Evolutionary conservation across 2,329 filamentous ascomycete genomes (phyloP).

Genomic region (Corniculantispora saksenae): DNA sequence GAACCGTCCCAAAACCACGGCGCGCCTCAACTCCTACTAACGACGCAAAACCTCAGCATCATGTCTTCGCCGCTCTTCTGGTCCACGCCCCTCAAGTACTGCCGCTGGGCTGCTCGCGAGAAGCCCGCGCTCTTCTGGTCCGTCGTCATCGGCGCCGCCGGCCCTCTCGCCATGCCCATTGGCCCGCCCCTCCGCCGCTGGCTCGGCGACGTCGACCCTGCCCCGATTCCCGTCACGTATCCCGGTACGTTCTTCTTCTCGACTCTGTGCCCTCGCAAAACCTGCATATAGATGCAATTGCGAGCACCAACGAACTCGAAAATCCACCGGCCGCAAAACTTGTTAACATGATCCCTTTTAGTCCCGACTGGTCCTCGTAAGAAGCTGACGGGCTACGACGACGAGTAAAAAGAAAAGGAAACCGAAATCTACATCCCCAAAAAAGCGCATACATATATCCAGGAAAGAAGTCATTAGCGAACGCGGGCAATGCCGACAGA

Average conservation of each 20-base stretch:
- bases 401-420: conserved; percentile 39
- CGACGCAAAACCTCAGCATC: neutral
- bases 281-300: no score
- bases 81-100: conserved; percentile 78
- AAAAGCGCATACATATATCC: conserved; percentile 17
- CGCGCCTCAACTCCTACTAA: neutral
- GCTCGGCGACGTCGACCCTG: conserved; percentile 72
- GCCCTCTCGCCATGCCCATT: conserved; percentile 68
- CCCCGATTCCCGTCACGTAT: conserved; percentile 83
- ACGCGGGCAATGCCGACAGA: neutral
- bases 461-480: neutral
- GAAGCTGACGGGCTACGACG: conserved; percentile 61
- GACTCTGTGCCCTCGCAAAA: neutral
- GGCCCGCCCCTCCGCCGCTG: conserved; percentile 73
- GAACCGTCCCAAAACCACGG: neutral
- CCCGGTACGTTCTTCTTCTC: conserved; percentile 67
- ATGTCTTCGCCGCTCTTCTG: conserved; percentile 81
- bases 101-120: conserved; percentile 84
- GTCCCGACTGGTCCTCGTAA: conserved; percentile 62
- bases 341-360: conserved; percentile 29
- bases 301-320: neutral
- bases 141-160: conserved; percentile 69
- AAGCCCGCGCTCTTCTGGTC: conserved; percentile 92
- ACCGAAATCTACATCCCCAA: conserved; percentile 12
- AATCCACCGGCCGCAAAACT: neutral